Percentiles rank a stretch among this genome's conserved stretches.
phyloP scores from a whole-genome alignment of 768 basidiomycete genomes.

The Leccinum variicolor region DNA sequence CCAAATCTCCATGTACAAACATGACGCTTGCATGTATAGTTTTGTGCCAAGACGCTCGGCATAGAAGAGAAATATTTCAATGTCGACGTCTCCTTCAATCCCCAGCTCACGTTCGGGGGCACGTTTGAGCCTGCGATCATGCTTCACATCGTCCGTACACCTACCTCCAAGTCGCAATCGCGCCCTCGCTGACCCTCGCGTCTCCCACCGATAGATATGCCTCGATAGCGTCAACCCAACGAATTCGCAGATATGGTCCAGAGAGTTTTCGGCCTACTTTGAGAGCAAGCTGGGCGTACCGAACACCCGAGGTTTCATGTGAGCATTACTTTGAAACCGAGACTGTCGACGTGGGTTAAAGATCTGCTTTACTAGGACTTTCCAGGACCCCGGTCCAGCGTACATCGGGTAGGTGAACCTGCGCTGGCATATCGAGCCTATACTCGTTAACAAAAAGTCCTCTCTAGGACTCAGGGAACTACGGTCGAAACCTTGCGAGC shows the following conservation, averaged over 20 bases:
- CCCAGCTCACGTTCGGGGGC: constrained; percentile 28
- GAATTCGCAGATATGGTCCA: constrained; percentile 52
- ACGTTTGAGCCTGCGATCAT: constrained; percentile 65
- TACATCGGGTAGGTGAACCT: constrained; percentile 21
- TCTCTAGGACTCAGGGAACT: constrained; percentile 13
- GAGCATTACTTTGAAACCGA: not conserved
- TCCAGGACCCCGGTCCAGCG: constrained; percentile 24
- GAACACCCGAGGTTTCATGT: constrained; percentile 62
- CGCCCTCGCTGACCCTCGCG: not conserved
- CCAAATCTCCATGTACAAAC: not conserved
- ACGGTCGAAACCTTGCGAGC: constrained; percentile 9
- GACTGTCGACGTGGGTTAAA: not conserved
- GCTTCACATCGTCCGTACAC: constrained; percentile 50
- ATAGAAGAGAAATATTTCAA: not conserved
- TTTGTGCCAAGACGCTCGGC: constrained; percentile 46
- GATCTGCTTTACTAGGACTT: constrained; percentile 11
- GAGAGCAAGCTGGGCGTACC: constrained; percentile 49
- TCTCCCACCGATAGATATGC: constrained; percentile 40
- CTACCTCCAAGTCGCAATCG: not conserved
- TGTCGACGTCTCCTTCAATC: not conserved
- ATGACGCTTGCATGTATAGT: constrained; percentile 29
- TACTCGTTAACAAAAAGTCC: not conserved
- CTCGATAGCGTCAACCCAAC: constrained; percentile 51
- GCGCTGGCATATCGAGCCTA: not conserved
- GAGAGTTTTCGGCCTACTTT: constrained; percentile 52